These are phyloP conservation scores for Rhizopus microsporus DNA, from an alignment of 371 early-diverging fungal genomes.

Conservation along the genomic window DNA sequence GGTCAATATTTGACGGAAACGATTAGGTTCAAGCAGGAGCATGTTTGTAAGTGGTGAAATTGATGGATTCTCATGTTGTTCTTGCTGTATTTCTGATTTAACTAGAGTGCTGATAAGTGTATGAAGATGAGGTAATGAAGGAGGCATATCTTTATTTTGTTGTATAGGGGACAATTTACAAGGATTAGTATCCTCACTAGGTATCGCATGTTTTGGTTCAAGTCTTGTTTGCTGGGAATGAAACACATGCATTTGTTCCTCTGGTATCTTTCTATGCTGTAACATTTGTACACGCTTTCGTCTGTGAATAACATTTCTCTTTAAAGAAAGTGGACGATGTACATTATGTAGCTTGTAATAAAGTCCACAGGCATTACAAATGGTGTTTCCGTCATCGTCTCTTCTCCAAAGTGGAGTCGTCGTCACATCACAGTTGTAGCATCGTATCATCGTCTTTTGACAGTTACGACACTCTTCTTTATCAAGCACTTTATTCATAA, in stretches of 20 bases:
- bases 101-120: conserved; percentile 12
- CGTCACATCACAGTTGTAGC: conserved; percentile 67
- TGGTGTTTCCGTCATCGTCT: conserved; percentile 54
- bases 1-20: conserved; percentile 15
- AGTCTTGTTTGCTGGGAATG: conserved; percentile 1
- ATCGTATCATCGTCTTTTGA: conserved; percentile 25
- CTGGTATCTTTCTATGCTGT: conserved; percentile 2
- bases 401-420: conserved; percentile 80
- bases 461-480: conserved; percentile 13
- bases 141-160: not conserved
- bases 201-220: not conserved
- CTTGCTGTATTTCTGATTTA: not conserved
- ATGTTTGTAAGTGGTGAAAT: conserved; percentile 16
- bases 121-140: conserved; percentile 11
- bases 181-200: not conserved
- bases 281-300: conserved; percentile 30
- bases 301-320: conserved; percentile 46
- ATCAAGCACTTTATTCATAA: not conserved
- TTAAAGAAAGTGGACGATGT: conserved; percentile 48
- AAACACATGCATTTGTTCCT: conserved; percentile 2
- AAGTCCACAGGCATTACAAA: conserved; percentile 80
- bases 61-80: not conserved
- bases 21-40: conserved; percentile 17
- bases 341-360: conserved; percentile 67
- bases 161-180: conserved; percentile 10